Evolutionary conservation across 129 eudicot species (phyloP), one percentile per base, ranked within the genome.

Genomic region (Gnaphalium uliginosum): DNA sequence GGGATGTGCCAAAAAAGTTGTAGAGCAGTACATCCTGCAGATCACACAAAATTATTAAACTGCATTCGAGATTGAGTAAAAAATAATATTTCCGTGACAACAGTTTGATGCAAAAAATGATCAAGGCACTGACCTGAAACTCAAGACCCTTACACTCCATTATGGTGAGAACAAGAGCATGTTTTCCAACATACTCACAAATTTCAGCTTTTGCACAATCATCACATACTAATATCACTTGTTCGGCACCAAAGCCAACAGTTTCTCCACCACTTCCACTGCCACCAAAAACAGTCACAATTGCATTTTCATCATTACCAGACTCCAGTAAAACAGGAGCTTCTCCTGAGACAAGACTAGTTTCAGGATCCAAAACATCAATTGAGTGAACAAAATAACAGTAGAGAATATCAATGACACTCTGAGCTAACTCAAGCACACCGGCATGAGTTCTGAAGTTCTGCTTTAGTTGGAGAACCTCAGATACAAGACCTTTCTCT

Each of bases 91-190:
- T 32, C 5, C 6, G 37, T 30, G 35, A 30, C 35, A 30, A 30
- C 35, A 30, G 35, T 30, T 30, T 30, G 4, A 4, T 32, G 37
- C 37, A 32, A 5, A 7, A 5, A 32, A 32, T 32, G 37, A 32
- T 29, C 5, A 0, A 32, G 37, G 6, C 37, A 32, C 41, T 66
- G 56, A 87, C 97, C 93, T 89, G 91, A 81, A 92, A 92, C 58
- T 92, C 97, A 5, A 92, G 90, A 61, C 97, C 97, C 50, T 92
- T 92, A 81, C 97, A 92, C 84, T 92, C 97, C 17, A 92, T 79
- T 29, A 92, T 72, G 0, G 93, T 89, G 68, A 92, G 83, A 61
- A 92, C 84, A 14, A 92, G 93, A 74, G 97, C 97, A 24, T 84
- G 81, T 53, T 84, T 81, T 59, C 96, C 97, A 50, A 89, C 85